Evolutionary conservation across 1,284 basidiomycete species (phyloP).

Genomic region (Trichosporon ovoides): DNA sequence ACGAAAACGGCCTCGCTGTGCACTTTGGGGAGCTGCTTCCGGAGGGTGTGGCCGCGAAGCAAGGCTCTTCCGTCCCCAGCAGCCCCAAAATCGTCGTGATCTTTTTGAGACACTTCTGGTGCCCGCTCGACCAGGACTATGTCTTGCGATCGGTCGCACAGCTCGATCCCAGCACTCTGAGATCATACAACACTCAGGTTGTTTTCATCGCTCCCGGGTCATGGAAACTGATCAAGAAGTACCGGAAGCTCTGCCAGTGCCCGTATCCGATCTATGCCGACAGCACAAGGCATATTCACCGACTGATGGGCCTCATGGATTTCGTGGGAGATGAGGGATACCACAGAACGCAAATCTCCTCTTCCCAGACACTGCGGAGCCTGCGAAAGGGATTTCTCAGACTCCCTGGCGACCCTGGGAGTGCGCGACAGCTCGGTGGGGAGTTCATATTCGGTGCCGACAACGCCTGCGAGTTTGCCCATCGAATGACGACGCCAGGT

Average conservation of each 20-base stretch:
- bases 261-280: slow-evolving; percentile 46
- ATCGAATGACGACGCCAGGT: slow-evolving; percentile 43
- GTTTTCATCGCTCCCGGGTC: slow-evolving; percentile 42
- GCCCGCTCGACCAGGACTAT: slow-evolving; percentile 48
- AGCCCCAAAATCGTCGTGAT: slow-evolving; percentile 29
- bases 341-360: background rate
- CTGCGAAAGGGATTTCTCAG: slow-evolving; percentile 40
- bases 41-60: background rate
- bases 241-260: slow-evolving; percentile 41
- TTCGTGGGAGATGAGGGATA: background rate
- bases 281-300: slow-evolving; percentile 35
- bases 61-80: background rate
- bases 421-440: slow-evolving; percentile 45
- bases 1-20: background rate
- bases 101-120: slow-evolving; percentile 47
- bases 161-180: slow-evolving; percentile 38
- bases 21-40: background rate
- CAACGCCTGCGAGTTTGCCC: slow-evolving; percentile 44
- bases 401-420: slow-evolving; percentile 41
- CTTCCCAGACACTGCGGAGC: slow-evolving; percentile 16
- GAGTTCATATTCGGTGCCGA: slow-evolving; percentile 43
- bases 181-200: slow-evolving; percentile 34
- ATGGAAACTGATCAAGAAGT: slow-evolving; percentile 46
- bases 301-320: slow-evolving; percentile 18
- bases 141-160: slow-evolving; percentile 37